Conservation (phyloP, 1,284 basidiomycete genomes). For the Tilletia caries region DNA sequence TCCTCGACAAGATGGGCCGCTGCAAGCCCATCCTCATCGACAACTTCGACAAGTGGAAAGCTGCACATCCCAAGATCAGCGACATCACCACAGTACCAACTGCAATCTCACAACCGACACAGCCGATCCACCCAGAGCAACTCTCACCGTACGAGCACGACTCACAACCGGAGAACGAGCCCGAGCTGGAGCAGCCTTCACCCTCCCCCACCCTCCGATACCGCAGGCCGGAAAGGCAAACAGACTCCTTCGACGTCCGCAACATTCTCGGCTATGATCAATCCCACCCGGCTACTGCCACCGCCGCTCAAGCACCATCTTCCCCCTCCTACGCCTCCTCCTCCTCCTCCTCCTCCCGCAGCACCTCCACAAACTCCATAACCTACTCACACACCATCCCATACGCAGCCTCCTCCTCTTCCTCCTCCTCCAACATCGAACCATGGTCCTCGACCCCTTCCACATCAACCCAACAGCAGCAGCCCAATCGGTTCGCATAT, state of each 20-base stretch:
- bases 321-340: conserved; percentile 4
- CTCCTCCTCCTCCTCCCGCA: background rate
- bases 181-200: background rate
- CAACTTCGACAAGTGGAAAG: conserved; percentile 15
- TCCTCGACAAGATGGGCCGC: conserved; percentile 14
- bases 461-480: no score
- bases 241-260: conserved; percentile 23
- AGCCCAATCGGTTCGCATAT: background rate
- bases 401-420: no score
- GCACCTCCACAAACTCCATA: background rate
- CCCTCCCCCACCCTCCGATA: conserved; percentile 1
- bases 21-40: conserved; percentile 19
- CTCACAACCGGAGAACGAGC: no score
- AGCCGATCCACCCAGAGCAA: background rate
- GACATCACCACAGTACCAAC: background rate
- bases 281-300: background rate
- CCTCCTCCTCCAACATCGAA: background rate
- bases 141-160: no score
- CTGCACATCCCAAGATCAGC: conserved; percentile 14
- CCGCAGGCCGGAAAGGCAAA: conserved; percentile 10
- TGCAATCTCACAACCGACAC: background rate
- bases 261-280: conserved; percentile 18
- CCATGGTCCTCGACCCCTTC: background rate
- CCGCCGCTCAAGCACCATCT: background rate
- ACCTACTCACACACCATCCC: background rate